Conservation (phyloP, 2,329 filamentous ascomycete genomes). For the Botrytis deweyae region DNA sequence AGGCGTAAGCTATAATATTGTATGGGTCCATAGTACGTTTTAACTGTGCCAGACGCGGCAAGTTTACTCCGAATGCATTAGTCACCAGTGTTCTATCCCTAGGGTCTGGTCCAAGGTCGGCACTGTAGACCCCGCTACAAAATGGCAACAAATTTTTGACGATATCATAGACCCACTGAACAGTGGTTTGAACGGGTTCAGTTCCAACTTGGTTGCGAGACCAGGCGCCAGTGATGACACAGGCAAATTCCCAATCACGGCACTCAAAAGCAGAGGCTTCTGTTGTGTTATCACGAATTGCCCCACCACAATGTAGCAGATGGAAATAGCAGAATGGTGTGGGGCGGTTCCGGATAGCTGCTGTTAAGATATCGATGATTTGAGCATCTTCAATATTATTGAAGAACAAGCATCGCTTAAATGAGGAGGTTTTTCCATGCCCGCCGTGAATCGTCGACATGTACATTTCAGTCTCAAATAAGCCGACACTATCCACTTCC, state of each 20-base stretch:
- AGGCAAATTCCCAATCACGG: slow-evolving; percentile 64
- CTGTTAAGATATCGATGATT: slow-evolving; percentile 43
- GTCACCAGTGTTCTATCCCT: slow-evolving; percentile 52
- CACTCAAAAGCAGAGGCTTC: slow-evolving; percentile 59
- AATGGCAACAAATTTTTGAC: slow-evolving; percentile 48
- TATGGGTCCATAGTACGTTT: slow-evolving; percentile 51
- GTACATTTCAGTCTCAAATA: slow-evolving; percentile 63
- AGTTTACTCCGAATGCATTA: slow-evolving; percentile 58
- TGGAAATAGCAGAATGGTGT: slow-evolving; percentile 58
- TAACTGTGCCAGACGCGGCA: slow-evolving; percentile 48
- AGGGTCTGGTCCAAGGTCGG: slow-evolving; percentile 63
- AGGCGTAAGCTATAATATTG: slow-evolving; percentile 55
- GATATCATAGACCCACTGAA: slow-evolving; percentile 58
- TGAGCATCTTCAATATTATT: slow-evolving; percentile 45
- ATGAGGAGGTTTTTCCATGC: slow-evolving; percentile 59
- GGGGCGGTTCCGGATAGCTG: slow-evolving; percentile 44
- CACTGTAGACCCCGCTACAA: slow-evolving; percentile 54
- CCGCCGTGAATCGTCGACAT: slow-evolving; percentile 59
- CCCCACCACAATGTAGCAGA: slow-evolving; percentile 59
- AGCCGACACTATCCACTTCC: slow-evolving; percentile 47
- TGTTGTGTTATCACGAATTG: slow-evolving; percentile 45
- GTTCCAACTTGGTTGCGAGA: slow-evolving; percentile 51
- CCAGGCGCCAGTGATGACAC: slow-evolving; percentile 64
- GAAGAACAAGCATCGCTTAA: slow-evolving; percentile 64
- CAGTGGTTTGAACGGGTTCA: slow-evolving; percentile 40